Evolutionary conservation across 106 monocot genomes (phyloP), one percentile per base, ranked within the genome.

Genomic region (Alisma plantagoaquatica): DNA sequence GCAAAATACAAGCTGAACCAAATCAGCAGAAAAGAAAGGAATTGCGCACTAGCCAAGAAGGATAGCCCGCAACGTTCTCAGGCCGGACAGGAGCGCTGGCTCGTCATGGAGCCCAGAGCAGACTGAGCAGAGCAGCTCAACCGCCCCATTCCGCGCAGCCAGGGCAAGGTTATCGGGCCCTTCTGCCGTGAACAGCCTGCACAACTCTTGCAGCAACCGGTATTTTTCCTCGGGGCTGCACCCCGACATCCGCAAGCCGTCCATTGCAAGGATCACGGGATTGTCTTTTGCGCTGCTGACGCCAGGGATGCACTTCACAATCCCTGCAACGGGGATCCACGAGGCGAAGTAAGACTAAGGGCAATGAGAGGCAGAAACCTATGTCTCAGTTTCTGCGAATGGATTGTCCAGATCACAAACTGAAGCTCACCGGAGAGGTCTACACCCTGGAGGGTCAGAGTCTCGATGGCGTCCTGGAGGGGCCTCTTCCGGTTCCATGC

Each of bases 401-500:
- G 58, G 23, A 9, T 21, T 1, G 19, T 21, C n/a, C n/a, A n/a
- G n/a, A n/a, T n/a, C n/a, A n/a, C n/a, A n/a, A n/a, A n/a, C n/a
- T 8, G 8, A 2, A 12, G 29, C 43, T 51, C 3, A 92, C 92
- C 93, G 27, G 83, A 83, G 69, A 87, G 83, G 33, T 87, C 77
- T 57, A 77, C 87, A 65, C 77, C 83, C 46, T 93, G 87, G 49
- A 93, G 77, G 18, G 80, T 77, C 43, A 93, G 83, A 63, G 83
- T 80, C 46, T 93, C 59, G 47, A 87, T 49, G 22, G 93, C 80
- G 56, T 93, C 93, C 21, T 79, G 44, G 56, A 93, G 83, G 57
- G 58, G 80, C 88, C 31, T 96, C 89, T 2, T 81, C 73, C 11
- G 88, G 70, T 44, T 88, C 84, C 94, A 98, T 89, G 56, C 76